Base-by-base conservation (phyloP, 2,329 filamentous ascomycete genomes). In the Paecilomyces sp. region DNA sequence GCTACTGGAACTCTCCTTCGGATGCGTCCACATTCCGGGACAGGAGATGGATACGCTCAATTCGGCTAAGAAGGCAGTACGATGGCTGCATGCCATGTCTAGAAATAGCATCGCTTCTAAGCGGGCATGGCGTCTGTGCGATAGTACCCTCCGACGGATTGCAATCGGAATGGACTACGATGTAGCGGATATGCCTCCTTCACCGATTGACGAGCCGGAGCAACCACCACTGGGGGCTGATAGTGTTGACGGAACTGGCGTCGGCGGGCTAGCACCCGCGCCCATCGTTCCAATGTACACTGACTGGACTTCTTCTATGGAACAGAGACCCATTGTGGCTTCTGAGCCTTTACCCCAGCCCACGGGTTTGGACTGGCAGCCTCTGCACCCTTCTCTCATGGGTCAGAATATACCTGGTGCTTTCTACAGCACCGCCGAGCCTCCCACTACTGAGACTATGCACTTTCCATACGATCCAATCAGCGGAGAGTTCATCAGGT, bases 1-100 rank as follows among this genome's bases (percentile, higher is more conserved):
- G 30, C 72, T 79, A 55, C 72, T 79, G n/a, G 77, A 80, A 64
- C 66, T 80, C 5, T 75, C 77, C 12, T 79, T 79, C 55, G 72
- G 74, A 24, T 70, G 67, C 54, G 72, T 78, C n/a, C 77, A 79
- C 62, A 73, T 74, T 64, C 77, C 77, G 5, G 68, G 74, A 12
- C 69, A 74, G 30, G 76, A 77, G 54, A 64, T 65, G 5, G 64
- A 65, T 8, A 73, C 76, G n/a, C 60, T 80, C 5, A 54, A 62
- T 1, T 61, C 72, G 1, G 62, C 74, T 11, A 79, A 79, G 60
- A 79, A 79, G 60, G 73, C 70, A 8, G 68, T 76, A 22, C 69
- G 72, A 33, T 80, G 77, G 77, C 71, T 80, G 12, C 72, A 74
- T 57, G 66, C 72, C 31, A 74, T 79, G 68, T 71, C 75, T 2